Evolutionary conservation across 345 rosid species (phyloP).

Genomic region (Laguncularia racemosa): DNA sequence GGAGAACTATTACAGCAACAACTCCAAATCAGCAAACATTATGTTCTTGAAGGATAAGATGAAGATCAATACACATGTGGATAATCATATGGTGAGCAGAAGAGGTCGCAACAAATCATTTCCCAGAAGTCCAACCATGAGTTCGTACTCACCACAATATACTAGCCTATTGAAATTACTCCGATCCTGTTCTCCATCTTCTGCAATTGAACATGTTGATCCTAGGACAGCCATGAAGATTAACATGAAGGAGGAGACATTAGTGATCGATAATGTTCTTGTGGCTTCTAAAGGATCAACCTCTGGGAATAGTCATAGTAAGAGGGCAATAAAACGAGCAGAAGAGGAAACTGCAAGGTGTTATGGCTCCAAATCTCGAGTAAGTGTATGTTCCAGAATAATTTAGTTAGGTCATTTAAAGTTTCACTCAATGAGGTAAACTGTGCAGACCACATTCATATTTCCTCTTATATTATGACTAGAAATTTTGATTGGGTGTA

Average conservation of each 20-base stretch:
- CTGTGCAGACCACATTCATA: no score
- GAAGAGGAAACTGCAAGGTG: conserved; percentile 12
- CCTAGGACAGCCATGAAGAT: conserved; percentile 3
- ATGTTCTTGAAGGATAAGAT: conserved; percentile 2
- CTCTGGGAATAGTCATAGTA: conserved; percentile 5
- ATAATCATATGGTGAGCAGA: conserved; percentile 1
- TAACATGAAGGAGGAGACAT: conserved; percentile 34
- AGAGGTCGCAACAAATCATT: conserved; percentile 5
- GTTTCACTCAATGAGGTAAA: no score
- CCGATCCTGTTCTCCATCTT: conserved; percentile 25
- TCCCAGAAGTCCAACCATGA: conserved; percentile 7
- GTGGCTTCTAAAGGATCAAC: conserved; percentile 19
- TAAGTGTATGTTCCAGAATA: conserved; percentile 5
- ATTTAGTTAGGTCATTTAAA: neutral
- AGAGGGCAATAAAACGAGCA: conserved; percentile 11
- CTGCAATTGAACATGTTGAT: conserved; percentile 19
- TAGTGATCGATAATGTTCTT: conserved; percentile 62
- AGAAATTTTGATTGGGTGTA: no score
- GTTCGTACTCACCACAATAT: conserved; percentile 11
- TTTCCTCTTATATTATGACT: no score
- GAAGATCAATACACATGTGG: neutral
- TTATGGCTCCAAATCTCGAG: conserved; percentile 3
- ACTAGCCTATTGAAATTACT: conserved; percentile 14
- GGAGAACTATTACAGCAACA: conserved; percentile 17
- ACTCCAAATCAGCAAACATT: conserved; percentile 7